Evolutionary conservation across 2,329 filamentous ascomycete genomes (phyloP).

Genomic region (Rhinocladiella mackenziei): DNA sequence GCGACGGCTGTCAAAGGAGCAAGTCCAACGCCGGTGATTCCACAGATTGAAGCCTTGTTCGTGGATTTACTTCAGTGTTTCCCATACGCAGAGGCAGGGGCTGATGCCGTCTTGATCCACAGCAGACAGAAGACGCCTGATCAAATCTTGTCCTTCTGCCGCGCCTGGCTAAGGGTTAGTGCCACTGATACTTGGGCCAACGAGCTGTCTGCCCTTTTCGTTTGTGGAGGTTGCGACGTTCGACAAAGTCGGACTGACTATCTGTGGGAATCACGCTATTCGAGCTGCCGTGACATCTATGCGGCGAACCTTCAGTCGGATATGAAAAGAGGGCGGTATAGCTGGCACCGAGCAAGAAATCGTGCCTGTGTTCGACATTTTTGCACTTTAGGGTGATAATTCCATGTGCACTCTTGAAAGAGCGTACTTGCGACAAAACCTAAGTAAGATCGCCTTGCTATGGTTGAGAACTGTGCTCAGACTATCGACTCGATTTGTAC

Average conservation of each 20-base stretch:
- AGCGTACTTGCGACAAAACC: conserved; percentile 22
- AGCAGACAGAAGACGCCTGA: conserved; percentile 17
- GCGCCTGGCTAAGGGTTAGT: conserved; percentile 9
- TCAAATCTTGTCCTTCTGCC: conserved; percentile 18
- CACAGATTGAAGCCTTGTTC: conserved; percentile 18
- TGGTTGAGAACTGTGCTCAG: no score
- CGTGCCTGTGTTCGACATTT: conserved; percentile 12
- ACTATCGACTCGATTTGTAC: no score
- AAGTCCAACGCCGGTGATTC: conserved; percentile 7
- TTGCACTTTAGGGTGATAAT: conserved; percentile 16
- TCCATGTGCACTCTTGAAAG: conserved; percentile 12
- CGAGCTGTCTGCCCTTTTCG: conserved; percentile 16
- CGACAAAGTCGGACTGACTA: conserved; percentile 15
- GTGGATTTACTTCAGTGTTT: conserved; percentile 6
- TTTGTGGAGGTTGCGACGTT: conserved; percentile 1
- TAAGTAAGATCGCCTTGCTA: no score
- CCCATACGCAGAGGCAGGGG: conserved; percentile 16
- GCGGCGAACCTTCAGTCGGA: conserved; percentile 6
- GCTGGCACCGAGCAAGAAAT: conserved; percentile 13
- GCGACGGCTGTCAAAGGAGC: conserved; percentile 33
- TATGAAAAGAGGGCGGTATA: conserved; percentile 4
- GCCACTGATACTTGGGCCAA: conserved; percentile 18
- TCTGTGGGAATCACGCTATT: conserved; percentile 16
- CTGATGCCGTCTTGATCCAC: conserved; percentile 18
- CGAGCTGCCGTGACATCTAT: conserved; percentile 6